Base-by-base conservation (phyloP, 768 basidiomycete species). In the Lactarius hatsudake region DNA sequence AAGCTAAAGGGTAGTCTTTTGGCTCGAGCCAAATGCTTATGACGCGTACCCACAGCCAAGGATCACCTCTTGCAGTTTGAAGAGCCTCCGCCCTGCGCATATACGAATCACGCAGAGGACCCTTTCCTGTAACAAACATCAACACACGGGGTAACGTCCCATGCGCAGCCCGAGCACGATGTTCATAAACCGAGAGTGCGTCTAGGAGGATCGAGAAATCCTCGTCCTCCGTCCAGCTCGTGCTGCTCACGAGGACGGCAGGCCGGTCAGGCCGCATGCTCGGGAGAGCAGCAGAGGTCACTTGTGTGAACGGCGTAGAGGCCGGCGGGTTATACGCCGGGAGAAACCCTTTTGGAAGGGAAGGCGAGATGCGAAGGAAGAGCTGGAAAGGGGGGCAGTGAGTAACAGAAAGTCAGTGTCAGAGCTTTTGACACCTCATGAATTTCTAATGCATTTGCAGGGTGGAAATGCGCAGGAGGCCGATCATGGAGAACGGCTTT, bases 181-280 rank as follows among this genome's bases (percentile, higher is more conserved):
- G 65, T 71, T 98, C 89, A 74, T 97, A 98, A 18, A 78, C 51
- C 17, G 78, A 75, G 45, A 99, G 79, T 2, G 94, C 94, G 23
- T 85, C 81, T 26, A 98, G 76, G 20, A 99, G 85, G 61, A 97
- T 84, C 10, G 83, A 79, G 71, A 99, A 98, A 75, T 98, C 95
- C 75, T 99, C 97, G 73, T 99, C 97, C 7, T 93, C 86, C 1
- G 97, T 98, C 96, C 96, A 98, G 18, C 92, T 94, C 1, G 97
- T 99, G 71, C 93, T 93, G 28, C 92, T 94, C 32, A 99, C 87
- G 20, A 98, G 71, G 2, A 98, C 79, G 1, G 94, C 95, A 5
- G 94, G 93, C 64, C 96, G 82, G 69, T 94, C 91, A 2, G 78
- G 72, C 40, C 92, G 84, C 30, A 86, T 76, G n/a, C 73, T 65